phyloP scores from a whole-genome alignment of 768 basidiomycete species.

The Mycena rosella region DNA sequence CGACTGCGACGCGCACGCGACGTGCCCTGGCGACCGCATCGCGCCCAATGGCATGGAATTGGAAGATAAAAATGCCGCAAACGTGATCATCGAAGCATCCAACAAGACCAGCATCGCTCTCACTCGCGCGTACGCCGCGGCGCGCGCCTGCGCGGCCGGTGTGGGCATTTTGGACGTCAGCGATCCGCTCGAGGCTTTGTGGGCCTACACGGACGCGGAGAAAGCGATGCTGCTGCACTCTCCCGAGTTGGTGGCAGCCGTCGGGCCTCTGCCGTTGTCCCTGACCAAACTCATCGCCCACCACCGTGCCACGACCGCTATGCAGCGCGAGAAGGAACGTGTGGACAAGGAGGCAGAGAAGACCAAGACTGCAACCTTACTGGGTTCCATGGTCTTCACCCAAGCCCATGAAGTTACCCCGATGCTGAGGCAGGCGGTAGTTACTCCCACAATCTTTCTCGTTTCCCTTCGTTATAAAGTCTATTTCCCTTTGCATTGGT shows the following conservation, averaged over 20 bases:
- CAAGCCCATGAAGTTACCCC: not conserved
- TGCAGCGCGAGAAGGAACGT: conserved; percentile 12
- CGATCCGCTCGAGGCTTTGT: not conserved
- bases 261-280: not conserved
- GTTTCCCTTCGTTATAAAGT: not conserved
- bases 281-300: not conserved
- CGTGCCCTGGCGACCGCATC: not conserved
- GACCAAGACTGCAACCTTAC: not conserved
- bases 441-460: conserved; percentile 3
- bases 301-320: not conserved
- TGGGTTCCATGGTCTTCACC: not conserved
- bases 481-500: conserved; percentile 16
- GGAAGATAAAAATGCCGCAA: not conserved
- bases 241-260: not conserved
- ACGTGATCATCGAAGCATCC: not conserved
- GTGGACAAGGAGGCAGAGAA: not conserved
- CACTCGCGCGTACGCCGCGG: not conserved
- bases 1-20: not conserved
- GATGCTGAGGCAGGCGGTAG: not conserved
- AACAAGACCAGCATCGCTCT: not conserved
- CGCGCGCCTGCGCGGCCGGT: not conserved
- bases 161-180: not conserved
- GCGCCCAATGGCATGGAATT: conserved; percentile 1
- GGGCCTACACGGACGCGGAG: not conserved
- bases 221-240: not conserved